Percentiles rank a stretch among this genome's conserved stretches.
Evolutionary conservation across 306 rosid genomes (phyloP).

Genomic region (Rosa rugosa): DNA sequence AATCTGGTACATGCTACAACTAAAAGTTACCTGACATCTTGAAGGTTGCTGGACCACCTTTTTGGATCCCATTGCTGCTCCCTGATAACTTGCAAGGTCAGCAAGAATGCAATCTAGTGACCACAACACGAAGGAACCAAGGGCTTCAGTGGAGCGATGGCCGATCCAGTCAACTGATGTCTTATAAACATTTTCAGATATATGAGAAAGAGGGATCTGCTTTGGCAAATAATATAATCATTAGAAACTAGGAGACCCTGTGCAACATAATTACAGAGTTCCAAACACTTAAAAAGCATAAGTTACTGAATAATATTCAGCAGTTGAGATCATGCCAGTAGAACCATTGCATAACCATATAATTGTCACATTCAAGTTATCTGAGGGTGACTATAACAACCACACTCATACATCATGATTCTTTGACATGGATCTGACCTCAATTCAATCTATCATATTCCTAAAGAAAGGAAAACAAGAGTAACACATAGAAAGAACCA

Average conservation of each 20-base stretch:
- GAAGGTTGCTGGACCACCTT: conserved; percentile 55
- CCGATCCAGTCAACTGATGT: conserved; percentile 65
- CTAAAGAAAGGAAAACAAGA: no score
- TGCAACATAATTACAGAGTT: background rate
- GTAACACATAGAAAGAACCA: background rate
- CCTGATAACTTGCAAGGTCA: conserved; percentile 58
- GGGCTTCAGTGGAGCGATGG: conserved; percentile 52
- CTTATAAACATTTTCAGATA: conserved; percentile 59
- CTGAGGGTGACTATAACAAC: no score
- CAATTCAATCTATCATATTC: background rate
- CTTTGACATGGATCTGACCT: background rate
- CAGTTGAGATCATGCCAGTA: background rate
- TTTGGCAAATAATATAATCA: conserved; percentile 12
- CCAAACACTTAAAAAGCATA: no score
- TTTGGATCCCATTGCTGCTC: conserved; percentile 61
- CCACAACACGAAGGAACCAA: conserved; percentile 63
- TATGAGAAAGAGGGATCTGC: conserved; percentile 64
- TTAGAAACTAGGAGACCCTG: background rate
- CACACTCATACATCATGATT: background rate
- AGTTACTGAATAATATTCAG: background rate
- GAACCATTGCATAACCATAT: background rate
- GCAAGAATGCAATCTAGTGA: conserved; percentile 57
- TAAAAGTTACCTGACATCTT: conserved; percentile 60
- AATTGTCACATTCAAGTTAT: no score
- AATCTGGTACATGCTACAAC: conserved; percentile 1